Base-by-base conservation (phyloP, 495 filamentous ascomycete species). In the Aspergillus incahuasiensis region DNA sequence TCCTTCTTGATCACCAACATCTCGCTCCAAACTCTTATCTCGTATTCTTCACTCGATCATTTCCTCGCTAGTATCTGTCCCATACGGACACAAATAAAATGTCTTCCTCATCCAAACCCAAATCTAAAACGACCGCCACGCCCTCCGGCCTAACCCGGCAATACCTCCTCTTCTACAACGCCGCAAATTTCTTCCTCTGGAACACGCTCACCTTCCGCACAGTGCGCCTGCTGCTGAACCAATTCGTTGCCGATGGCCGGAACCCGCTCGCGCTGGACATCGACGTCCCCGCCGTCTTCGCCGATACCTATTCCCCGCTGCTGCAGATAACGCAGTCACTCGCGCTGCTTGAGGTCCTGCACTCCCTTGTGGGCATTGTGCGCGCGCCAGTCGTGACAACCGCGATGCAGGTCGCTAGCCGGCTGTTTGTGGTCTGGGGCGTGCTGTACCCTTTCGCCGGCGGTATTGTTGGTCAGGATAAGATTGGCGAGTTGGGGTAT, bases 161-260 rank as follows among this genome's bases (percentile, higher is more conserved):
- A 50, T 95, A 95, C 74, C 83, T 97, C 39, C 79, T 88, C 68
- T 68, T 81, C 65, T 98, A 97, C 82, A 98, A 97, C 69, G 72
- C 82, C 59, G 61, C 86, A 56, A 90, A 82, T 59, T 83, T 88
- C 52, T 52, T 84, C 41, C 79, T 91, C 56, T 98, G 94, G 94
- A 64, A 77, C 16, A 77, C 76, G 24, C 82, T 94, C 50, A 79
- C 95, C 51, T 74, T 79, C 48, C 83, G 86, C 45, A 75, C 79
- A 16, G 56, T 79, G 13, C 63, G 78, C 42, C 75, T 82, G 65
- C 64, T 72, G 75, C 55, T 65, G 1, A 39, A 25, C 21, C 45
- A 40, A 20, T 35, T 57, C 56, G 59, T 69, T 20, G 60, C 21
- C 25, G 25, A 28, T 28, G 25, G 25, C 34, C 18, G 39, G 48